Base-by-base conservation (phyloP, 1,284 basidiomycete species). In the Trichosporon ovoides region DNA sequence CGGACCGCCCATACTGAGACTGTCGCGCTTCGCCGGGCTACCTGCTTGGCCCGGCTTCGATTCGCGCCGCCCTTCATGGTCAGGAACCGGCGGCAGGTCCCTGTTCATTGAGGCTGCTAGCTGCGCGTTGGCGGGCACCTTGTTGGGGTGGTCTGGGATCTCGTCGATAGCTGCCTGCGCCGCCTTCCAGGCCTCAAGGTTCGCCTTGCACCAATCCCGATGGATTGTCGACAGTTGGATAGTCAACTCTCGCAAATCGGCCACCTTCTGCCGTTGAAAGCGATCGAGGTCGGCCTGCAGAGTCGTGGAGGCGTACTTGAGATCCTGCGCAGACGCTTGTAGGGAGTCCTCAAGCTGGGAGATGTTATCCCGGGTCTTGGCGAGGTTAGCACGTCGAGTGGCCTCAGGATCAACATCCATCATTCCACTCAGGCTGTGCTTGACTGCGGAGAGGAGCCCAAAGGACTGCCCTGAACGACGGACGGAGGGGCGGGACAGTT, bases 331-430 rank as follows among this genome's bases (percentile, higher is more conserved):
- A 1, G 89, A 84, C 19, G 92, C 81, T 74, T 95, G 91, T 60
- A 95, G 80, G 1, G 90, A 92, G 68, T 93, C 91, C 75, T 97
- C 93, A 40, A 97, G 82, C 91, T 96, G 70, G 34, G 90, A 88
- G 63, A 98, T 97, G 28, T 85, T 87, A 77, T 98, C 96, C 68
- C 90, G 83, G 2, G 93, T 92, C 79, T 95, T 97, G 63, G 87
- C 89, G 64, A 98, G 98, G 58, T 87, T 86, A 68, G 88, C 96
- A 59, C 95, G 82, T 61, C 96, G 83, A 5, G 95, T 94, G 14
- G 89, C 90, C 78, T 98, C 96, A 0, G 96, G 94, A 78, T 98
- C 96, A 7, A 91, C 89, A 69, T 98, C 96, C 87, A 98, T 97
- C 85, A 98, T 94, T 11, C 91, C 91, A 68, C 95, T 92, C 60